Evolutionary conservation across 73 alveolate species (phyloP), one percentile per base, ranked within the genome.

Genomic region (Durusdinium trenchii): DNA sequence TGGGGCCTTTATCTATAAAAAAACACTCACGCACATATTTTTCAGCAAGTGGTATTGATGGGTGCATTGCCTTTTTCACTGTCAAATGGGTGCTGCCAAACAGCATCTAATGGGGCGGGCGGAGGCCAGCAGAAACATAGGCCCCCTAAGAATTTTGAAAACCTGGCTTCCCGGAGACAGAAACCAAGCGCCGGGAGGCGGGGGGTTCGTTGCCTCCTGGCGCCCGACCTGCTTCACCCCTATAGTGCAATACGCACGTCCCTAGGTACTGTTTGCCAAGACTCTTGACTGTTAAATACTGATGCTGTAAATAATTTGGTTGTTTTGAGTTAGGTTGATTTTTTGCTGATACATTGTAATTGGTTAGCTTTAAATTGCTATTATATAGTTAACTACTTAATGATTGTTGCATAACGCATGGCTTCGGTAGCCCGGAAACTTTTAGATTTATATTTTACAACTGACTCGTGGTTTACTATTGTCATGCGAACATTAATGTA

Each of bases 231-330:
- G 83, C 47, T 71, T 14, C 51, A 71, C 14, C 32, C 14, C n/a
- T 26, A 71, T 71, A 64, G 79, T 64, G 79, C 20, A 42, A 20
- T 64, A 64, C 42, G 79, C 79, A 64, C 79, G 79, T 64, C 79
- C 20, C 79, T 14, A 71, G 32, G 50, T 16, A 73, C 32, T 26
- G 32, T 64, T n/a, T n/a, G n/a, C n/a, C n/a, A n/a, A n/a, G n/a
- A n/a, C n/a, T n/a, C n/a, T n/a, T n/a, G n/a, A n/a, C n/a, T n/a
- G n/a, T n/a, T n/a, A n/a, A n/a, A n/a, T n/a, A n/a, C n/a, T n/a
- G n/a, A n/a, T n/a, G n/a, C n/a, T n/a, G n/a, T n/a, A n/a, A n/a
- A n/a, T n/a, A n/a, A n/a, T n/a, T n/a, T n/a, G n/a, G n/a, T n/a
- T n/a, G n/a, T n/a, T n/a, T n/a, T n/a, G n/a, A n/a, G n/a, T n/a